Conservation (phyloP, 179 eudicot species). For the Pouteria campechiana region DNA sequence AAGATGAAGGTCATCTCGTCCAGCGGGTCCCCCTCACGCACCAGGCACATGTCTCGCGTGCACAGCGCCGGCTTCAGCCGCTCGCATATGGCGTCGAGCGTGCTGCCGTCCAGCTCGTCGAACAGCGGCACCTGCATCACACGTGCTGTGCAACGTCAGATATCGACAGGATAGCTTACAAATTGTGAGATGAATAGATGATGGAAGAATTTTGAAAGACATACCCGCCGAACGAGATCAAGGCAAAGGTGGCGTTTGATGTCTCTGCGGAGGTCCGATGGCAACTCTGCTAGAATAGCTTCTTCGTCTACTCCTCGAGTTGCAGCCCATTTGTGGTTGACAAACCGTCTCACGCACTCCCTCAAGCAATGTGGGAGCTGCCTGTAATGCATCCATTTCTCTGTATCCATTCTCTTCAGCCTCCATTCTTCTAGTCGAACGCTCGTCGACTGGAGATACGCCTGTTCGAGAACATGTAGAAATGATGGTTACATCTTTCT, state of each 20-base stretch:
- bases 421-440: slow-evolving; percentile 37
- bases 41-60: slow-evolving; percentile 25
- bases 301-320: slow-evolving; percentile 50
- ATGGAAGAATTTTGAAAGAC: slow-evolving; percentile 7
- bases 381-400: slow-evolving; percentile 51
- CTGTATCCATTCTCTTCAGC: slow-evolving; percentile 30
- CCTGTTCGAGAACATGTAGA: slow-evolving; percentile 10
- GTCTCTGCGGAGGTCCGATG: slow-evolving; percentile 34
- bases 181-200: background rate
- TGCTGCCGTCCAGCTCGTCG: slow-evolving; percentile 38
- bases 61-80: slow-evolving; percentile 24
- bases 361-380: slow-evolving; percentile 31
- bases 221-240: slow-evolving; percentile 41
- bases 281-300: slow-evolving; percentile 23
- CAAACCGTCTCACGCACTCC: slow-evolving; percentile 30
- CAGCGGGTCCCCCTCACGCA: slow-evolving; percentile 37
- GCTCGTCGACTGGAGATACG: slow-evolving; percentile 41
- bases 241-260: slow-evolving; percentile 44
- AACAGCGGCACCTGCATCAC: slow-evolving; percentile 27
- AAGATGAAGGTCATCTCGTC: slow-evolving; percentile 34
- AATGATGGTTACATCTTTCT: background rate
- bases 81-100: slow-evolving; percentile 37
- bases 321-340: slow-evolving; percentile 33
- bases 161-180: background rate
- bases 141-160: background rate